A percentile compares a stretch with the other conserved stretches of the same genome.
Evolutionary conservation across 1,284 basidiomycete species (phyloP).

Genomic region (Puccinia polysora): DNA sequence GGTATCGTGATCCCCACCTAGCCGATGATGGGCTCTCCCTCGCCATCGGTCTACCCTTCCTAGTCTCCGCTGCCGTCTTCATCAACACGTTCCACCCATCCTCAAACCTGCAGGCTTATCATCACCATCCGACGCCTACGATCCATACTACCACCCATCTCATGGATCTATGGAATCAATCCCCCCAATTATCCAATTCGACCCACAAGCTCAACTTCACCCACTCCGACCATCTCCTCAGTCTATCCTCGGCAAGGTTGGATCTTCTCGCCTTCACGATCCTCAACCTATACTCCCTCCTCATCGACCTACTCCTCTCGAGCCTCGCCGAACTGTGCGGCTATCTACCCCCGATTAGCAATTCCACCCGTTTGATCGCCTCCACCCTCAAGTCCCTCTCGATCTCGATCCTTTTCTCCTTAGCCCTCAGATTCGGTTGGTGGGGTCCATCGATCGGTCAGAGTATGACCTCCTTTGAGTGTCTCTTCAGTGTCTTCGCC

Average conservation of each 20-base stretch:
- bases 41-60: conserved; percentile 48
- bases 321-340: conserved; percentile 49
- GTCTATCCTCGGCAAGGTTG: conserved; percentile 50
- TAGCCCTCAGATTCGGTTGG: conserved; percentile 45
- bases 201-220: not conserved
- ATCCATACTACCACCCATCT: conserved; percentile 33
- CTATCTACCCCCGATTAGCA: conserved; percentile 50
- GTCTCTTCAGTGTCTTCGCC: conserved; percentile 69
- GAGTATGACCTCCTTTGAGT: conserved; percentile 69
- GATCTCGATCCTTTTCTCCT: conserved; percentile 31
- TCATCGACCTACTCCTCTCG: conserved; percentile 51
- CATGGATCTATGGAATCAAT: conserved; percentile 49
- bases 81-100: conserved; percentile 47
- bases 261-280: conserved; percentile 53
- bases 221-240: conserved; percentile 47
- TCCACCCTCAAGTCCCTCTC: conserved; percentile 46
- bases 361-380: conserved; percentile 50
- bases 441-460: conserved; percentile 35
- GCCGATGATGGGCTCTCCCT: conserved; percentile 50
- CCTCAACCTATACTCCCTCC: conserved; percentile 51
- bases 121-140: not conserved
- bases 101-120: too few species aligned
- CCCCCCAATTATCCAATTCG: conserved; percentile 45
- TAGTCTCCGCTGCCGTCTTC: conserved; percentile 47
- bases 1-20: conserved; percentile 47